These are phyloP conservation scores for Aspergillus tamarii DNA, from an alignment of 2,329 filamentous ascomycete genomes.

Conservation along the genomic window DNA sequence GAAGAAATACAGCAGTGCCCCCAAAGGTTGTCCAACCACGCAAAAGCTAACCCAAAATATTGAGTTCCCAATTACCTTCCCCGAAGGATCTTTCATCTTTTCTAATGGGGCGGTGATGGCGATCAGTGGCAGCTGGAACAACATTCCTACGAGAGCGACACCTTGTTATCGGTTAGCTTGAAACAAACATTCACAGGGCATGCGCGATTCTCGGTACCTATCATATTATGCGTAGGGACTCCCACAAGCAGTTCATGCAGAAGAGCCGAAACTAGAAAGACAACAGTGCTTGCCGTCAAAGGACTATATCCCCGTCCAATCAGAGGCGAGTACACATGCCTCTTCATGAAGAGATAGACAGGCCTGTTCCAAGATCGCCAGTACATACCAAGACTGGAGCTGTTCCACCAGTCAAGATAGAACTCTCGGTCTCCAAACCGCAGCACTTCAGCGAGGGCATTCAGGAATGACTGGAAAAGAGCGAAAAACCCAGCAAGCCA, in stretches of 20 bases:
- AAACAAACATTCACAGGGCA: not conserved
- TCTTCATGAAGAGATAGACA: slow-evolving; percentile 93
- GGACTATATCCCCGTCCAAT: slow-evolving; percentile 80
- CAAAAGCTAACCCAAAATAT: slow-evolving; percentile 98
- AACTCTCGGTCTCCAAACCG: slow-evolving; percentile 91
- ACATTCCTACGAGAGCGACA: slow-evolving; percentile 92
- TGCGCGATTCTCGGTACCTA: slow-evolving; percentile 57
- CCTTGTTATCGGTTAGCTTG: slow-evolving; percentile 52
- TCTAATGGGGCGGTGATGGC: slow-evolving; percentile 76
- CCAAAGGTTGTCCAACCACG: slow-evolving; percentile 90
- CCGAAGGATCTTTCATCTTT: slow-evolving; percentile 73
- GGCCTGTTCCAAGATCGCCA: slow-evolving; percentile 98
- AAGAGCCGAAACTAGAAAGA: slow-evolving; percentile 86
- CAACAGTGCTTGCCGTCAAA: slow-evolving; percentile 70
- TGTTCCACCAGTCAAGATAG: slow-evolving; percentile 99
- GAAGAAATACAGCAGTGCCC: slow-evolving; percentile 92
- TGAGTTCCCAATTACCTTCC: slow-evolving; percentile 82
- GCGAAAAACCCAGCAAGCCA: slow-evolving; percentile 99
- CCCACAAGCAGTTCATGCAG: slow-evolving; percentile 93
- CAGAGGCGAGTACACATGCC: slow-evolving; percentile 89
- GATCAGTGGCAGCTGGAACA: slow-evolving; percentile 89
- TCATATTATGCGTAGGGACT: slow-evolving; percentile 90
- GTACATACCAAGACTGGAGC: slow-evolving; percentile 79
- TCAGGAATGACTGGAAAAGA: slow-evolving; percentile 89
- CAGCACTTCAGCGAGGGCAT: slow-evolving; percentile 87